Conservation (phyloP, 345 rosid genomes). For the Ricinus communis region DNA sequence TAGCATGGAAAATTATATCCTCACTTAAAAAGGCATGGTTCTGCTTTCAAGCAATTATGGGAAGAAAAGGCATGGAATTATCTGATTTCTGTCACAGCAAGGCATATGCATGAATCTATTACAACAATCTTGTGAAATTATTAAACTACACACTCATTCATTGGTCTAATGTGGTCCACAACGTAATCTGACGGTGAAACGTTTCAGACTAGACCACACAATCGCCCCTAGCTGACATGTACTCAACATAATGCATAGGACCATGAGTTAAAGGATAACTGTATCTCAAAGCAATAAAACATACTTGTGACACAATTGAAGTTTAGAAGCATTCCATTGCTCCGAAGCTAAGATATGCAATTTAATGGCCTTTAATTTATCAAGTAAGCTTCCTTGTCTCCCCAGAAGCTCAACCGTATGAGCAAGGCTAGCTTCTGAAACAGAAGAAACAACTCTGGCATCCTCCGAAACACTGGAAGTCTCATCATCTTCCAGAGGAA, state of each 20-base stretch:
- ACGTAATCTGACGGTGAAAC: background rate
- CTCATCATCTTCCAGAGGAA: constrained; percentile 25
- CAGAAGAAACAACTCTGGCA: constrained; percentile 27
- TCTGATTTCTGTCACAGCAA: background rate
- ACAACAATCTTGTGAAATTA: background rate
- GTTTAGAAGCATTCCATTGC: constrained; percentile 59
- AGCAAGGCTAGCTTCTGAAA: constrained; percentile 26
- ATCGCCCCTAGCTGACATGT: background rate
- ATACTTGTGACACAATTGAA: constrained; percentile 56
- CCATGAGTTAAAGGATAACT: background rate
- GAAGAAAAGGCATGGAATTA: background rate
- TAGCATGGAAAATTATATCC: too few species aligned
- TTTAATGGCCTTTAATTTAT: constrained; percentile 51
- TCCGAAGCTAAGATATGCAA: constrained; percentile 66
- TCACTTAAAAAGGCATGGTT: too few species aligned
- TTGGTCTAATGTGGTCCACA: background rate
- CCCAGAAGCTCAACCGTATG: constrained; percentile 22
- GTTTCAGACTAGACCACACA: background rate
- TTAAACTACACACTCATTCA: background rate
- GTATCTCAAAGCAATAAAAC: constrained; percentile 5
- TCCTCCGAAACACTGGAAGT: constrained; percentile 25
- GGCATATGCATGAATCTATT: background rate
- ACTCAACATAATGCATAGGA: background rate
- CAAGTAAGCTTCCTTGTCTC: constrained; percentile 36
- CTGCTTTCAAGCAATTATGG: too few species aligned